These are phyloP conservation scores for Drechslerella stenobrocha DNA, from an alignment of 2,329 filamentous ascomycete genomes.

Conservation along the genomic window DNA sequence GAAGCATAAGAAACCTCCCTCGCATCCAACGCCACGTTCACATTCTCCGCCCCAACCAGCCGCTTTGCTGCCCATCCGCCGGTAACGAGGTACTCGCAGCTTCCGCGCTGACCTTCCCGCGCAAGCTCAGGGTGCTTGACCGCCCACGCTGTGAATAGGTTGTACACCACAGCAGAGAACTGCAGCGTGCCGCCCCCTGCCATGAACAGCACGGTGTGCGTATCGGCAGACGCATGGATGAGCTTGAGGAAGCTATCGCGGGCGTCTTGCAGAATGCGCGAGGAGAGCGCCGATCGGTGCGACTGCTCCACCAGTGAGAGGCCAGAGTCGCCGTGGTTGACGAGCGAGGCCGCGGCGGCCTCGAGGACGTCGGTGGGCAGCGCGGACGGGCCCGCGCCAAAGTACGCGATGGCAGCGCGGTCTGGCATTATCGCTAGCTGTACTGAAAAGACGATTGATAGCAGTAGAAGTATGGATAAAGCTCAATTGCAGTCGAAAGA, in stretches of 20 bases:
- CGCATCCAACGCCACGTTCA: slow-evolving; percentile 77
- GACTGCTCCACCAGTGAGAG: slow-evolving; percentile 87
- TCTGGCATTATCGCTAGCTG: slow-evolving; percentile 64
- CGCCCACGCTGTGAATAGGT: slow-evolving; percentile 80
- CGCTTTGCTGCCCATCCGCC: slow-evolving; percentile 84
- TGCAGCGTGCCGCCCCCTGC: slow-evolving; percentile 83
- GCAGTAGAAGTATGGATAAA: slow-evolving; percentile 3
- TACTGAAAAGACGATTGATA: not conserved
- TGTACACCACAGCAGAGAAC: slow-evolving; percentile 82
- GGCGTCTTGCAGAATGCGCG: slow-evolving; percentile 75
- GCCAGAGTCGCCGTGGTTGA: slow-evolving; percentile 80
- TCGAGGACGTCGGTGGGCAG: slow-evolving; percentile 81
- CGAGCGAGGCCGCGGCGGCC: slow-evolving; percentile 71
- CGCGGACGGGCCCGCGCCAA: slow-evolving; percentile 85
- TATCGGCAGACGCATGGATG: slow-evolving; percentile 75
- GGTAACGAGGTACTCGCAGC: slow-evolving; percentile 83
- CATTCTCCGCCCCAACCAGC: slow-evolving; percentile 73
- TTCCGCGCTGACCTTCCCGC: slow-evolving; percentile 66
- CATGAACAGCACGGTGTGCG: slow-evolving; percentile 87
- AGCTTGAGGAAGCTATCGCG: slow-evolving; percentile 70
- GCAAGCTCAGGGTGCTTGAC: slow-evolving; percentile 66
- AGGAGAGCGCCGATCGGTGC: slow-evolving; percentile 78
- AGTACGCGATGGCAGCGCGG: slow-evolving; percentile 77
- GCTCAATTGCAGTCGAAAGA: not conserved
- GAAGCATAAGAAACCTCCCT: slow-evolving; percentile 54